These are phyloP conservation scores for Eucalyptus sp. DNA, from an alignment of 345 rosid species.

Conservation along the genomic window DNA sequence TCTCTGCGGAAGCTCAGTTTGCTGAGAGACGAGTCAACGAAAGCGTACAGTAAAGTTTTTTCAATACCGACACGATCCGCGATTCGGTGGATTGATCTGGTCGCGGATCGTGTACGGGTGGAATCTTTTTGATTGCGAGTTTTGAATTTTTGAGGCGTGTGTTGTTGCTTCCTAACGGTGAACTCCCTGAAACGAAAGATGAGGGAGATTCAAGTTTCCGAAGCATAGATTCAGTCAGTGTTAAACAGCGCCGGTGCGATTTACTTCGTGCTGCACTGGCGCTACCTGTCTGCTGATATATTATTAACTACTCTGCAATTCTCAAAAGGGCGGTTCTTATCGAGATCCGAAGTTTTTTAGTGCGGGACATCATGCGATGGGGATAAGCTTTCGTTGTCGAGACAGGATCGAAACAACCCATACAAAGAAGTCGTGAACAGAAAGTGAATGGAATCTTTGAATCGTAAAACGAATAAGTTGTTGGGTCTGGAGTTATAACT, in stretches of 20 bases:
- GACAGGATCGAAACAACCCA: too few species aligned
- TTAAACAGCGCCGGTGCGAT: not conserved
- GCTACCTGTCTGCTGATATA: not conserved
- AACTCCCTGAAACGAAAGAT: not conserved
- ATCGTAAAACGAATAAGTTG: too few species aligned
- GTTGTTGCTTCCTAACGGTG: not conserved
- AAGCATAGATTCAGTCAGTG: not conserved
- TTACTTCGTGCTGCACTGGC: not conserved
- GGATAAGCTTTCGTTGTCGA: too few species aligned
- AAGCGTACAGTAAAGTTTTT: not conserved
- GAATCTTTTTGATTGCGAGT: not conserved
- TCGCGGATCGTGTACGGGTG: not conserved
- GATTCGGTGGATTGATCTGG: not conserved
- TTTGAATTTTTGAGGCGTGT: rapidly evolving
- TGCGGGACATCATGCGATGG: too few species aligned
- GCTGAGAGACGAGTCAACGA: not conserved
- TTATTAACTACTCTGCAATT: too few species aligned
- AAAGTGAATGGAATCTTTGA: too few species aligned
- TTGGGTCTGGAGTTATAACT: not conserved
- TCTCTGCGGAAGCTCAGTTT: not conserved
- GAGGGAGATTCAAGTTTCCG: not conserved
- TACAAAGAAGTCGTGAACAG: too few species aligned
- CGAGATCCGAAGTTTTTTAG: too few species aligned
- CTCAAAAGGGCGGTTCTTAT: too few species aligned
- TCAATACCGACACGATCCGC: too few species aligned